Conservation (phyloP, 2,329 filamentous ascomycete genomes). For the Neonectria sp. region DNA sequence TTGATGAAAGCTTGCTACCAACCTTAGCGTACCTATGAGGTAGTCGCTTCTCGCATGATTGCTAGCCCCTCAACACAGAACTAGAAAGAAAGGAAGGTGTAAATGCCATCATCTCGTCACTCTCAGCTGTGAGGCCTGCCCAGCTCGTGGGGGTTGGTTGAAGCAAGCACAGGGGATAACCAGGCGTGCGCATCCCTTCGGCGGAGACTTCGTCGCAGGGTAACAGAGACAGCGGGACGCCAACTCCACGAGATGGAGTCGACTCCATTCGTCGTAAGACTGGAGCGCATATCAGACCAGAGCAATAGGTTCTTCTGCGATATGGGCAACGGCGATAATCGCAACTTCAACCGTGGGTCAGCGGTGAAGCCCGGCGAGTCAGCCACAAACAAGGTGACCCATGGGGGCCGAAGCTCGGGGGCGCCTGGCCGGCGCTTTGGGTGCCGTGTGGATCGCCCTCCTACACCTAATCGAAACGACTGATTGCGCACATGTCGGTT, state of each 20-base stretch:
- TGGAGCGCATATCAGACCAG: slow-evolving; percentile 28
- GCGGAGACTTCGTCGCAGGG: slow-evolving; percentile 12
- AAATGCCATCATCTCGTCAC: slow-evolving; percentile 10
- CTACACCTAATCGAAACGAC: slow-evolving; percentile 39
- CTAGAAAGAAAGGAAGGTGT: slow-evolving; percentile 1
- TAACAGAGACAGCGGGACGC: slow-evolving; percentile 5
- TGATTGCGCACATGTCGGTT: slow-evolving; percentile 33
- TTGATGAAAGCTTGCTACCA: slow-evolving; percentile 20
- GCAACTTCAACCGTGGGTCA: slow-evolving; percentile 31
- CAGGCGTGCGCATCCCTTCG: slow-evolving; percentile 4
- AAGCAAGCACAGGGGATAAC: slow-evolving; percentile 7
- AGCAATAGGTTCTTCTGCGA: slow-evolving; percentile 19
- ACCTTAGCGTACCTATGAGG: slow-evolving; percentile 14
- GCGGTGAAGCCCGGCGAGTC: slow-evolving; percentile 38
- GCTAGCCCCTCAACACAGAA: slow-evolving; percentile 2
- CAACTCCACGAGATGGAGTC: slow-evolving; percentile 15
- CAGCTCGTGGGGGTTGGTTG: slow-evolving; percentile 18
- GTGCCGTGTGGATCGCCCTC: slow-evolving; percentile 36
- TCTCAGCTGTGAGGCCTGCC: neutral
- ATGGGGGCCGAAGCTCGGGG: slow-evolving; percentile 34
- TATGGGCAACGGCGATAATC: slow-evolving; percentile 30
- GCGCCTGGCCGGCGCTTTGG: slow-evolving; percentile 29
- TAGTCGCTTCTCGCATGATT: slow-evolving; percentile 8
- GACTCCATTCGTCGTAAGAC: slow-evolving; percentile 33
- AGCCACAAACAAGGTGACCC: slow-evolving; percentile 33